Conservation (phyloP, 1,139 yeast species). For the Yarrowia galli region DNA sequence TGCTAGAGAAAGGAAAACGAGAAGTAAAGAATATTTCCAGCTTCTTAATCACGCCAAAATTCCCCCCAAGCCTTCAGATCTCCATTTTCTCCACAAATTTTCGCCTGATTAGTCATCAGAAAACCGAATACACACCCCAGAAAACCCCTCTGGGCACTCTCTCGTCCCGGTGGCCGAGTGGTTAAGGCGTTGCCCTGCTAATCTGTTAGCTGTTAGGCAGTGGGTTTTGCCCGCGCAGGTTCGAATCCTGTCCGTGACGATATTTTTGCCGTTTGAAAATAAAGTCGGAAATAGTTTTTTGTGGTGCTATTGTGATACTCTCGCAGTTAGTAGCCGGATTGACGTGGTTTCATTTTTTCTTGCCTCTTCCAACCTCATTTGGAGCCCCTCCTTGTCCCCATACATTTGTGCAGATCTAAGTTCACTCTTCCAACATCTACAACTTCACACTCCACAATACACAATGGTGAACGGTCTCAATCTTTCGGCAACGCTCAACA, state of each 20-base stretch:
- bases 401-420: slow-evolving; percentile 18
- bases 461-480: slow-evolving; percentile 52
- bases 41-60: too few species aligned
- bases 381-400: too few species aligned
- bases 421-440: not conserved
- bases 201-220: slow-evolving; percentile 57
- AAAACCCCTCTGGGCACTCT: not conserved
- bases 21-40: too few species aligned
- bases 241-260: slow-evolving; percentile 89
- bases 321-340: too few species aligned
- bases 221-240: slow-evolving; percentile 89
- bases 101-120: not conserved
- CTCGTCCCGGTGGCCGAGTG: slow-evolving; percentile 39
- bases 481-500: slow-evolving; percentile 76
- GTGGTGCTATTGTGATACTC: too few species aligned
- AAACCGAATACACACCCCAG: too few species aligned
- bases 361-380: too few species aligned
- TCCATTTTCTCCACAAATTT: not conserved
- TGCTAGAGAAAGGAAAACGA: too few species aligned
- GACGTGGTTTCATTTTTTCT: too few species aligned
- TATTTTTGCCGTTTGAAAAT: not conserved
- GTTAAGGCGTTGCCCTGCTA: slow-evolving; percentile 40
- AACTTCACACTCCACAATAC: not conserved
- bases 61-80: too few species aligned
- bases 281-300: too few species aligned